These are phyloP conservation scores for Trichophyton verrucosum DNA, from an alignment of 2,329 filamentous ascomycete genomes.

Conservation along the genomic window DNA sequence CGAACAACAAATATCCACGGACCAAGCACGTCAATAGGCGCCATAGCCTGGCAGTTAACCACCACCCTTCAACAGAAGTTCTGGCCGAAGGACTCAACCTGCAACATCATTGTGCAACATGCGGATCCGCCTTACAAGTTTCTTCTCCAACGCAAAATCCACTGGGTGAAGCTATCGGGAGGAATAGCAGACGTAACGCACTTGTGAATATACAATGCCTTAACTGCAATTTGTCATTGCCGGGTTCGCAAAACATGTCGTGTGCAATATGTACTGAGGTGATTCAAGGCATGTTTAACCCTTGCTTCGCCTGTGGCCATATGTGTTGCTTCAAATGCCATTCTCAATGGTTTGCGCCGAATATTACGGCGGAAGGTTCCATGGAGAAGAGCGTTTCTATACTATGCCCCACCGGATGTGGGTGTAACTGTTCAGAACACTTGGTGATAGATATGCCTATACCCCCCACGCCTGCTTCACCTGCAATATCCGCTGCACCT, in stretches of 20 bases:
- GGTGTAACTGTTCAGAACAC: slow-evolving; percentile 35
- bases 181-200: slow-evolving; percentile 16
- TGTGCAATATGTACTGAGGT: slow-evolving; percentile 35
- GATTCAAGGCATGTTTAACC: slow-evolving; percentile 34
- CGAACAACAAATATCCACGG: neutral
- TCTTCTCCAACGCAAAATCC: slow-evolving; percentile 22
- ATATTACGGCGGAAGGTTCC: slow-evolving; percentile 7
- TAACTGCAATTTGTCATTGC: slow-evolving; percentile 25
- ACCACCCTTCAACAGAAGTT: neutral
- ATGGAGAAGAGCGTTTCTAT: slow-evolving; percentile 13
- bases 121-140: slow-evolving; percentile 26
- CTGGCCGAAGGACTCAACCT: slow-evolving; percentile 27
- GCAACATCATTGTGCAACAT: slow-evolving; percentile 31
- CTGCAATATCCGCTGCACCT: slow-evolving; percentile 10
- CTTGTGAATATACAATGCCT: slow-evolving; percentile 21
- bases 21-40: neutral
- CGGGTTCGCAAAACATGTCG: slow-evolving; percentile 24
- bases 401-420: slow-evolving; percentile 37
- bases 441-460: slow-evolving; percentile 23
- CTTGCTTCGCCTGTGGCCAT: slow-evolving; percentile 38
- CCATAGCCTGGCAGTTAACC: neutral
- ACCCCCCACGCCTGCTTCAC: slow-evolving; percentile 12
- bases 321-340: slow-evolving; percentile 37
- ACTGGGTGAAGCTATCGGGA: slow-evolving; percentile 12
- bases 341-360: slow-evolving; percentile 27